Evolutionary conservation across 495 filamentous ascomycete species (phyloP).

Genomic region (Amorphotheca resinae): DNA sequence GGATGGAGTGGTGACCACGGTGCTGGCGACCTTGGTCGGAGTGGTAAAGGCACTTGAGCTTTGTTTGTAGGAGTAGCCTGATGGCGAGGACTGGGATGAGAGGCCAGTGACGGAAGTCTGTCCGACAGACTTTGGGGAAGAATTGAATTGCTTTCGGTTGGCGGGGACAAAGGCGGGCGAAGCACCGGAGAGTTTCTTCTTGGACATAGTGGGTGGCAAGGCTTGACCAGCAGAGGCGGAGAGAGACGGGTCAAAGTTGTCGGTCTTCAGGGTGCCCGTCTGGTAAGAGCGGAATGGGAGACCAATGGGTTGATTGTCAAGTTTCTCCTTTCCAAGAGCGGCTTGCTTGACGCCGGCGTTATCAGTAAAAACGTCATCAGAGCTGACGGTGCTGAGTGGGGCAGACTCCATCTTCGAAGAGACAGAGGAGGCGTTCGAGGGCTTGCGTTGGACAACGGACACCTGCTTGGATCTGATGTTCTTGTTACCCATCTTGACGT

Average conservation of each 20-base stretch:
- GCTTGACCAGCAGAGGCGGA: not conserved
- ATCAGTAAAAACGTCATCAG: not conserved
- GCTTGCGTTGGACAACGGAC: not conserved
- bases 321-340: not conserved
- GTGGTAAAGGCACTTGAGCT: not conserved
- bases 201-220: not conserved
- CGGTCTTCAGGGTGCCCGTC: slow-evolving; percentile 1
- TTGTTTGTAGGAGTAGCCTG: not conserved
- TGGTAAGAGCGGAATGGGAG: not conserved
- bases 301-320: not conserved
- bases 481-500: slow-evolving; percentile 1
- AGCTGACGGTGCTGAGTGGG: not conserved
- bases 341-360: not conserved
- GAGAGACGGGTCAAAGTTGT: not conserved
- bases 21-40: not conserved
- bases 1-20: not conserved
- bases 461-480: not conserved
- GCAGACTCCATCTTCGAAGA: not conserved
- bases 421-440: not conserved
- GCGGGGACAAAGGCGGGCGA: not conserved
- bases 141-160: too few relatives aligned
- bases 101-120: not conserved
- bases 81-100: not conserved
- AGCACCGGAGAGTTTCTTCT: not conserved
- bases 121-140: not conserved